Percentiles rank a stretch among this genome's conserved stretches.
phyloP scores from a whole-genome alignment of 345 rosid species.

The Euphorbia pulcherrima region DNA sequence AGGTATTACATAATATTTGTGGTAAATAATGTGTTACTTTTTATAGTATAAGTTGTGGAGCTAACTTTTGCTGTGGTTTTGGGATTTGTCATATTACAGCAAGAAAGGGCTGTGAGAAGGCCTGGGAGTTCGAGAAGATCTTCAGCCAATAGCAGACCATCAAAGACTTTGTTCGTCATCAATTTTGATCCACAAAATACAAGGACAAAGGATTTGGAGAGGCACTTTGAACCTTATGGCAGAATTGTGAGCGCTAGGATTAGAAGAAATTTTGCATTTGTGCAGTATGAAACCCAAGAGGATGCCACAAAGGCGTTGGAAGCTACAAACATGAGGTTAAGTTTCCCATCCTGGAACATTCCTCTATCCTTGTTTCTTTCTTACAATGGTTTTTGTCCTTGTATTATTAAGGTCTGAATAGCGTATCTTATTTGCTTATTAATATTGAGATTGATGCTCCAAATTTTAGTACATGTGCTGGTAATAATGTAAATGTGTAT shows the following conservation, averaged over 20 bases:
- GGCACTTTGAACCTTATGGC: conserved; percentile 91
- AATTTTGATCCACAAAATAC: conserved; percentile 82
- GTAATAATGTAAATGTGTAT: neutral
- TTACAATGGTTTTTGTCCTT: conserved; percentile 6
- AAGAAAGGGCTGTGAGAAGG: conserved; percentile 66
- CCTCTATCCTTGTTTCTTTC: conserved; percentile 7
- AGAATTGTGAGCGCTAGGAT: conserved; percentile 84
- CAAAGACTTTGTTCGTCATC: conserved; percentile 90
- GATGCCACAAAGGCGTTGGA: conserved; percentile 88
- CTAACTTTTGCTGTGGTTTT: neutral
- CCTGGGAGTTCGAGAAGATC: conserved; percentile 62
- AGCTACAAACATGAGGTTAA: conserved; percentile 68
- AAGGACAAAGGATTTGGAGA: conserved; percentile 85
- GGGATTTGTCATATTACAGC: conserved; percentile 37
- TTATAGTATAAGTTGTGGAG: neutral
- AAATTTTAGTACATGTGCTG: neutral
- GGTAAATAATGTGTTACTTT: neutral
- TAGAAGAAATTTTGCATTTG: conserved; percentile 92
- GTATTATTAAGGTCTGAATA: neutral
- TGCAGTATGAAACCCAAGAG: conserved; percentile 81
- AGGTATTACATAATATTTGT: conserved; percentile 35
- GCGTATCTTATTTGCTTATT: neutral
- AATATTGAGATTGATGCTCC: neutral
- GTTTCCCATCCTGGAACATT: neutral
- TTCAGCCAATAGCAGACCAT: conserved; percentile 60